Percentiles rank a stretch among this genome's conserved stretches.
phyloP scores from a whole-genome alignment of 2,329 filamentous ascomycete genomes.

The Aspergillus nomiae region DNA sequence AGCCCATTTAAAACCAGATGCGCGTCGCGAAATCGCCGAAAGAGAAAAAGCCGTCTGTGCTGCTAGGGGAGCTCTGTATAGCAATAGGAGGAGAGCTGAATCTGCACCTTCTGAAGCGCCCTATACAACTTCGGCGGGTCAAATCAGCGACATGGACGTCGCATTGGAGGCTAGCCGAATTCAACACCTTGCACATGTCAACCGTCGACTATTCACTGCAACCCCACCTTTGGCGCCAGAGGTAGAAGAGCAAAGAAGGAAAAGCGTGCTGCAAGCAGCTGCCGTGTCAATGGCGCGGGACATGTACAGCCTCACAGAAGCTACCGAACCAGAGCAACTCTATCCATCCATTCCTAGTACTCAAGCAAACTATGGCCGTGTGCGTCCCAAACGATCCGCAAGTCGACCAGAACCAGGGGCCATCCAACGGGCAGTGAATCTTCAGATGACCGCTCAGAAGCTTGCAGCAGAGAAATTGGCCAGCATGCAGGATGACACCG shows the following conservation, averaged over 20 bases:
- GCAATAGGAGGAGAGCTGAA: constrained; percentile 61
- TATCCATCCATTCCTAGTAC: constrained; percentile 29
- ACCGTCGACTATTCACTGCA: constrained; percentile 77
- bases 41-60: constrained; percentile 70
- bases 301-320: constrained; percentile 70
- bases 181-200: constrained; percentile 66
- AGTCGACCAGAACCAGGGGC: constrained; percentile 26
- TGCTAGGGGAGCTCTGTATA: constrained; percentile 74
- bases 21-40: constrained; percentile 44
- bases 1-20: constrained; percentile 66
- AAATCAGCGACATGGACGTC: constrained; percentile 47
- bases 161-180: constrained; percentile 61
- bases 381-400: constrained; percentile 34
- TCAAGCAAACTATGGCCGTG: constrained; percentile 37
- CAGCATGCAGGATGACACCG: constrained; percentile 72
- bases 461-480: constrained; percentile 81
- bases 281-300: constrained; percentile 86
- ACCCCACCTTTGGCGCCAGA: constrained; percentile 72
- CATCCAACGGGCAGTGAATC: constrained; percentile 40
- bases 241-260: constrained; percentile 70
- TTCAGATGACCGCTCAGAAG: constrained; percentile 86
- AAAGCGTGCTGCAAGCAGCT: constrained; percentile 75
- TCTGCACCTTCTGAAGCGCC: constrained; percentile 64
- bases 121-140: constrained; percentile 67
- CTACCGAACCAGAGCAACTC: constrained; percentile 27